Percentiles rank a stretch among this genome's conserved stretches.
Conservation (phyloP, 192 early-diverging fungal species). For the Endogone sp. region DNA sequence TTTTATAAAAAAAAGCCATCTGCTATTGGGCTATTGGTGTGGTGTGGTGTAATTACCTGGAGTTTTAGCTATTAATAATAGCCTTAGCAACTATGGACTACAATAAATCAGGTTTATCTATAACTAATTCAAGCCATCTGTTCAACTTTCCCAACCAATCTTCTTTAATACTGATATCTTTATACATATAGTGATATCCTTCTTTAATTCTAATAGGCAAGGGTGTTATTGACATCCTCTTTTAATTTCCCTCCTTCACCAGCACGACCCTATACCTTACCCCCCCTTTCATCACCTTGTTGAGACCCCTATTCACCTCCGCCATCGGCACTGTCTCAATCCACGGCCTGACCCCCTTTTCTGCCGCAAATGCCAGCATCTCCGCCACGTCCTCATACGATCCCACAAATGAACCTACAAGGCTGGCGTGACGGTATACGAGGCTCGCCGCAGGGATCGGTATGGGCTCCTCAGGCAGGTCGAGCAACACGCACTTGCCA, state of each 20-base stretch:
- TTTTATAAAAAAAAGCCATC: too few species aligned
- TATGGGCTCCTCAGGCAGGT: constrained; percentile 55
- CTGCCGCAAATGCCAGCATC: constrained; percentile 64
- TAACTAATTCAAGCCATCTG: too few species aligned
- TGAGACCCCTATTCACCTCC: constrained; percentile 58
- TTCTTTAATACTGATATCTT: too few species aligned
- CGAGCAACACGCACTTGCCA: constrained; percentile 64
- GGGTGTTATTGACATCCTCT: too few species aligned
- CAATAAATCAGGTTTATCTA: too few species aligned
- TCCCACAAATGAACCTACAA: constrained; percentile 69
- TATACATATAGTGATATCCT: too few species aligned
- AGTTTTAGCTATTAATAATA: too few species aligned
- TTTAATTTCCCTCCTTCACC: constrained; percentile 50
- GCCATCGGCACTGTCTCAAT: constrained; percentile 62
- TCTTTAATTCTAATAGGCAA: too few species aligned
- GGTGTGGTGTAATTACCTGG: too few species aligned
- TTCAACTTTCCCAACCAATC: too few species aligned
- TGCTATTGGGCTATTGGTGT: too few species aligned
- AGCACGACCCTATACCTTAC: constrained; percentile 71
- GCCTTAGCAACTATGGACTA: too few species aligned
- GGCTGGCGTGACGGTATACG: constrained; percentile 39
- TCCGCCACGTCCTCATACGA: constrained; percentile 48
- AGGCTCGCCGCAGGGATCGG: constrained; percentile 37
- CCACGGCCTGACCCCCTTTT: constrained; percentile 59
- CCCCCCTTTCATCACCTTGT: constrained; percentile 55